Evolutionary conservation across 805 yeast genomes (phyloP).

Genomic region (Cyberlindnera maritima): DNA sequence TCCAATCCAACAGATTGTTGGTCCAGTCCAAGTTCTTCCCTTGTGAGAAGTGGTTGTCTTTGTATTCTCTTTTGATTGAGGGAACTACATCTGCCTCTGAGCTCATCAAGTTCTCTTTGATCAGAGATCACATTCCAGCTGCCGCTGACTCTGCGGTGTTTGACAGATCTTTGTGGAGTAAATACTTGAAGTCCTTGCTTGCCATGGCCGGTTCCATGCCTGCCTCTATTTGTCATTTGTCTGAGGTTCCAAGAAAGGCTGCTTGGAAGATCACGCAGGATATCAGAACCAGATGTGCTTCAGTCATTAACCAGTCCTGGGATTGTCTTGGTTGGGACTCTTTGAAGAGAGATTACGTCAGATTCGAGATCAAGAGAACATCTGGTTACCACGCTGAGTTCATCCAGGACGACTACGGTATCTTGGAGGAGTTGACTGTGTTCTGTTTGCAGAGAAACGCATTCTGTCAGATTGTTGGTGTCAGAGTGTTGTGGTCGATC

Average conservation of each 20-base stretch:
- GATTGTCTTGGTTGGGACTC: conserved; percentile 65
- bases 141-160: conserved; percentile 46
- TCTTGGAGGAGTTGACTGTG: conserved; percentile 62
- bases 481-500: conserved; percentile 66
- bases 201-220: conserved; percentile 65
- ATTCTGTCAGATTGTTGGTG: conserved; percentile 59
- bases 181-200: conserved; percentile 55
- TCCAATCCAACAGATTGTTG: conserved; percentile 49
- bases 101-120: conserved; percentile 48
- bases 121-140: conserved; percentile 49
- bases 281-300: conserved; percentile 57
- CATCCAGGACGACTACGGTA: conserved; percentile 52
- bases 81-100: conserved; percentile 53
- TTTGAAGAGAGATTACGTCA: conserved; percentile 45
- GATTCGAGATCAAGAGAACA: conserved; percentile 59
- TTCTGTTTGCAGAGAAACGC: conserved; percentile 67
- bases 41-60: conserved; percentile 67
- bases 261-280: conserved; percentile 61
- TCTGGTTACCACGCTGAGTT: conserved; percentile 75
- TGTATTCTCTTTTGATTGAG: conserved; percentile 56
- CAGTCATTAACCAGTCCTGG: conserved; percentile 64
- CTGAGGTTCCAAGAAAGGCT: conserved; percentile 72
- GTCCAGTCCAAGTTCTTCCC: conserved; percentile 62
- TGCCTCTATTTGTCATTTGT: conserved; percentile 63
- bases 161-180: conserved; percentile 66